Evolutionary conservation across 2,329 filamentous ascomycete species (phyloP), one percentile per base, ranked within the genome.

Genomic region (Didymella sp.): DNA sequence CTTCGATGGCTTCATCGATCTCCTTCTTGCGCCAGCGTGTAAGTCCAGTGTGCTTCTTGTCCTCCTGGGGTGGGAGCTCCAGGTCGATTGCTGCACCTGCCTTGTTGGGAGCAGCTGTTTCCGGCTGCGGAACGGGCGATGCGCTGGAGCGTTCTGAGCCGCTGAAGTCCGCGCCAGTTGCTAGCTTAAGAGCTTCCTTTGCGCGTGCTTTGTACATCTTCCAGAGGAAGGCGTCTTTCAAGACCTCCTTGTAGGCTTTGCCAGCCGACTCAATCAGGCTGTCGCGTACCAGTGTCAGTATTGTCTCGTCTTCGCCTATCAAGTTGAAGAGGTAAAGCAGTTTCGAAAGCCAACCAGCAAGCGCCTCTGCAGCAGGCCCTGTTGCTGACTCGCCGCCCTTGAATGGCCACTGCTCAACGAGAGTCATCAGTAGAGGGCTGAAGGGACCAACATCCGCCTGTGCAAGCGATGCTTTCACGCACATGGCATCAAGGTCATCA

Each of bases 351-450:
- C 74, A 77, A 17, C 74, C 68, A 2, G 73, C 69, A 35, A 77
- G 52, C 12, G 66, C 46, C 41, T 71, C 73, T 21, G 67, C 72
- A 15, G 63, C 55, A 24, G 62, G 68, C 5, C 58, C 64, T 24
- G 68, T 70, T 31, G 69, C 59, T 2, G 61, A 40, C 40, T 70
- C 69, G 2, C 69, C 66, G 17, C 69, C 78, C 49, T 72, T 73
- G 67, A 91, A 96, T 0, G 87, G 85, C 76, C 92, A 84, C 73
- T 97, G 93, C 72, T 97, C 93, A 3, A 85, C 78, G 19, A 96
- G 80, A 0, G 87, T 84, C 63, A 91, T 82, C 11, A 87, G 80
- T 3, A 96, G 68, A 17, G 92, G 82, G 63, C 89, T 92, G 11
- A 85, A 73, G 27, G 78, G 58, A 54, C 63, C 37, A 30, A 60